Evolutionary conservation across 2,329 filamentous ascomycete genomes (phyloP).

Genomic region (Aspergillus fructus): DNA sequence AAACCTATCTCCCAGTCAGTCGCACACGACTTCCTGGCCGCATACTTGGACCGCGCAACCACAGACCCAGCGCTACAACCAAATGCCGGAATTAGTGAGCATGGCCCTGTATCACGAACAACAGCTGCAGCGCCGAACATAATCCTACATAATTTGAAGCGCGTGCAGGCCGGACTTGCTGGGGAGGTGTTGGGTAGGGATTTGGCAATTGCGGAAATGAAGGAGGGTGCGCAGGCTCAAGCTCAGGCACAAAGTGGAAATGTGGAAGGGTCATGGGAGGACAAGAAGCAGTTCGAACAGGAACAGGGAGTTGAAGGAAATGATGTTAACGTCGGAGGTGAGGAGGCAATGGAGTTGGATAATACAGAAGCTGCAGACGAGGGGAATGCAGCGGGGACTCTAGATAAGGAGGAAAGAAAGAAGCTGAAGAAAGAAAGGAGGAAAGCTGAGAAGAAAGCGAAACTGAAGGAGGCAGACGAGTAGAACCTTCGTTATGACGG

Average conservation of each 20-base stretch:
- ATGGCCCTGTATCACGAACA: conserved; percentile 43
- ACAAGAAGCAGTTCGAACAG: conserved; percentile 39
- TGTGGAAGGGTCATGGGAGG: conserved; percentile 27
- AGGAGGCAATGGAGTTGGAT: conserved; percentile 40
- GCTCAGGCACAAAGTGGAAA: conserved; percentile 20
- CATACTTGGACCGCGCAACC: conserved; percentile 43
- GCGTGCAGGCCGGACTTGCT: conserved; percentile 44
- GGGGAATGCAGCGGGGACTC: conserved; percentile 24
- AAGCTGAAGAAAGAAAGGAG: conserved; percentile 56
- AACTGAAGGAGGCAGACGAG: conserved; percentile 29
- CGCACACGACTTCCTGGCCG: conserved; percentile 43
- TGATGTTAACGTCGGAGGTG: conserved; percentile 31
- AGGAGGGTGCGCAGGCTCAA: conserved; percentile 32
- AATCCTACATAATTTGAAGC: conserved; percentile 46
- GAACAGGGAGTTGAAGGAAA: conserved; percentile 47
- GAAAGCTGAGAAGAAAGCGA: conserved; percentile 45
- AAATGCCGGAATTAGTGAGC: conserved; percentile 44
- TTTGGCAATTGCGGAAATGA: conserved; percentile 37
- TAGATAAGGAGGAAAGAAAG: conserved; percentile 56
- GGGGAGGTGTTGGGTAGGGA: conserved; percentile 45
- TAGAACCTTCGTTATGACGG: background rate
- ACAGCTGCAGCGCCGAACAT: conserved; percentile 43
- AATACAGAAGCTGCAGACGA: conserved; percentile 32
- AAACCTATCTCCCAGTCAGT: conserved; percentile 37
- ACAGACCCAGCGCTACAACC: conserved; percentile 45